A percentile compares a stretch with the other conserved stretches of the same genome.
Conservation (phyloP, 257 asterid genomes). For the Salvia hispanica region DNA sequence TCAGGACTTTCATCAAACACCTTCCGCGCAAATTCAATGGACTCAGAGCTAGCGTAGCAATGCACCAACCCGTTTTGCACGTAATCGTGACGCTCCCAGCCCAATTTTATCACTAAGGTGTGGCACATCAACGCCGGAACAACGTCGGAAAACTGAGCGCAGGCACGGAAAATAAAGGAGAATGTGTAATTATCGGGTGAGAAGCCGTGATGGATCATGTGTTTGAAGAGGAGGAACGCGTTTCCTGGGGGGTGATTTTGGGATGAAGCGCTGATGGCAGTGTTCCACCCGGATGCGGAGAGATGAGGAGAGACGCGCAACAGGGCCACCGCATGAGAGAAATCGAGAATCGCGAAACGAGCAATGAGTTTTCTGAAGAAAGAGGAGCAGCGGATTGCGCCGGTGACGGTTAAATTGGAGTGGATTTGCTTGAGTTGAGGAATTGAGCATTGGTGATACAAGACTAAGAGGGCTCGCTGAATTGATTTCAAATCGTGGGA, state of each 20-base stretch:
- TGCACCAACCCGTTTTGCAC: conserved; percentile 63
- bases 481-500: conserved; percentile 39
- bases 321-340: conserved; percentile 35
- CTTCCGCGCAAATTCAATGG: conserved; percentile 42
- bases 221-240: conserved; percentile 40
- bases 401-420: conserved; percentile 44
- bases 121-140: conserved; percentile 46
- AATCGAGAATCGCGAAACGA: conserved; percentile 31
- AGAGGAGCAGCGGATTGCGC: conserved; percentile 39
- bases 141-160: conserved; percentile 39
- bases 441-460: conserved; percentile 24
- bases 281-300: conserved; percentile 46
- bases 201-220: conserved; percentile 43
- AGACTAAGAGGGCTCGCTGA: conserved; percentile 27
- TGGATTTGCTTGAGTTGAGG: conserved; percentile 57
- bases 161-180: conserved; percentile 54
- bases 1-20: conserved; percentile 43
- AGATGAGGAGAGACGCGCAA: conserved; percentile 32
- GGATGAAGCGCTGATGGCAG: conserved; percentile 43
- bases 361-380: conserved; percentile 40
- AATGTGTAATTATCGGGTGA: conserved; percentile 54
- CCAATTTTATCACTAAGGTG: conserved; percentile 45
- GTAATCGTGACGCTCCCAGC: conserved; percentile 59
- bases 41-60: conserved; percentile 41
- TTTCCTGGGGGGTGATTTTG: conserved; percentile 39